Evolutionary conservation across 345 rosid genomes (phyloP).

Genomic region (Aquilaria sinensis): DNA sequence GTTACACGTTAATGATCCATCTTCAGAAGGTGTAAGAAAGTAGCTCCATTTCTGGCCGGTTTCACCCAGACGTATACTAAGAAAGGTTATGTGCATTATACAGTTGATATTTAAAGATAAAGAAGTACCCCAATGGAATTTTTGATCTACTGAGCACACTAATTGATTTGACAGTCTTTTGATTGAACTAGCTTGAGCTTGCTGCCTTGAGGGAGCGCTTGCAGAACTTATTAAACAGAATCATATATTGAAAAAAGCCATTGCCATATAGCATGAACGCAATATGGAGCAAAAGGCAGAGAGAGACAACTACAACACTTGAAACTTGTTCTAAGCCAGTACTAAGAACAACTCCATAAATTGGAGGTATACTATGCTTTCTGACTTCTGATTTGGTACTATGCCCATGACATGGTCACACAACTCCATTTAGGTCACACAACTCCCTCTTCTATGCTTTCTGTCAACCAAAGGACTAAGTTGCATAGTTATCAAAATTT

Average conservation of each 20-base stretch:
- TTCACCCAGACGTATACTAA: constrained; percentile 28
- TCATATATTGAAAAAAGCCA: constrained; percentile 41
- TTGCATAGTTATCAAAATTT: no score
- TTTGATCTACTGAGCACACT: no score
- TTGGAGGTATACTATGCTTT: constrained; percentile 32
- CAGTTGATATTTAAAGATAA: not conserved
- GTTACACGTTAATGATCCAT: constrained; percentile 41
- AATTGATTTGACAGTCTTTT: not conserved
- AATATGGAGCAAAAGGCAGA: constrained; percentile 38
- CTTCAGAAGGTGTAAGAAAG: constrained; percentile 37
- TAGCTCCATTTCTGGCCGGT: constrained; percentile 23
- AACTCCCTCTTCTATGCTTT: no score
- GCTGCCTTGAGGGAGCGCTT: constrained; percentile 28
- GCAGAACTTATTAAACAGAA: constrained; percentile 25
- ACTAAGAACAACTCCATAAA: constrained; percentile 40
- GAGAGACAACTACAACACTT: constrained; percentile 32
- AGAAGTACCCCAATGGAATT: no score
- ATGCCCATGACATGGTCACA: not conserved
- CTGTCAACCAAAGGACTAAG: no score
- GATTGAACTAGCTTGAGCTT: constrained; percentile 31
- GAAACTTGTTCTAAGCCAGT: constrained; percentile 31
- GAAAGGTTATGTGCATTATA: not conserved
- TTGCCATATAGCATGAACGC: constrained; percentile 41
- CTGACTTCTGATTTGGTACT: not conserved
- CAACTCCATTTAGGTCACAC: no score